Conservation (phyloP, 2,329 filamentous ascomycete genomes). For the Cladosporium cucumerinum region DNA sequence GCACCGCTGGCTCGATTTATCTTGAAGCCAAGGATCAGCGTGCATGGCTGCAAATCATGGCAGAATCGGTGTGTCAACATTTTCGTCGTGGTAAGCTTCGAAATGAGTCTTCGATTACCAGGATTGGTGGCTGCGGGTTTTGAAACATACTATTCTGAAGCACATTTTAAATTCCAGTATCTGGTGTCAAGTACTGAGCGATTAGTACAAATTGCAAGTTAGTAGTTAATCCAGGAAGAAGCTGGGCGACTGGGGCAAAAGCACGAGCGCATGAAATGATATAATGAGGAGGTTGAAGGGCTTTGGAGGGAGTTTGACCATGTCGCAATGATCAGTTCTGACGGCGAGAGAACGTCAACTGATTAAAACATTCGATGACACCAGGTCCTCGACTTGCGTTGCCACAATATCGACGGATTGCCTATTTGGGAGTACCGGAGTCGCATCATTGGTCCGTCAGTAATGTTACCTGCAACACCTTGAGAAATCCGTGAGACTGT, state of each 20-base stretch:
- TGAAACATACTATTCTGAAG: too few relatives aligned
- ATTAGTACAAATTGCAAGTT: background rate
- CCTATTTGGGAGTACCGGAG: slow-evolving; percentile 5
- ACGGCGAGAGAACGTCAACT: slow-evolving; percentile 7
- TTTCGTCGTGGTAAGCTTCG: background rate
- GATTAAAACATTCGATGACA: slow-evolving; percentile 10
- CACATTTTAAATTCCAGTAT: too few relatives aligned
- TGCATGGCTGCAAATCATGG: background rate
- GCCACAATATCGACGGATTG: slow-evolving; percentile 4
- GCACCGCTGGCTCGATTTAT: background rate
- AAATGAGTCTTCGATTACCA: background rate
- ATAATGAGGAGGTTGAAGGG: background rate
- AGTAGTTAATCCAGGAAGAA: background rate
- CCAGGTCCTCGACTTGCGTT: background rate
- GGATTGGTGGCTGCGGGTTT: too few relatives aligned
- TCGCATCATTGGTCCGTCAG: background rate
- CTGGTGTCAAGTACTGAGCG: background rate
- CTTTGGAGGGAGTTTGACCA: too few relatives aligned
- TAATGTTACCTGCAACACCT: background rate
- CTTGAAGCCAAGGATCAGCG: background rate
- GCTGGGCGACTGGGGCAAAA: background rate
- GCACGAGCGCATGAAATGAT: background rate
- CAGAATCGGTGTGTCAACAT: background rate
- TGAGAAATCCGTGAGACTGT: background rate
- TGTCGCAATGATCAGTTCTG: background rate